A percentile compares a stretch with the other conserved stretches of the same genome.
Conservation (phyloP, 2,329 filamentous ascomycete genomes). For the Penicillium sp. region DNA sequence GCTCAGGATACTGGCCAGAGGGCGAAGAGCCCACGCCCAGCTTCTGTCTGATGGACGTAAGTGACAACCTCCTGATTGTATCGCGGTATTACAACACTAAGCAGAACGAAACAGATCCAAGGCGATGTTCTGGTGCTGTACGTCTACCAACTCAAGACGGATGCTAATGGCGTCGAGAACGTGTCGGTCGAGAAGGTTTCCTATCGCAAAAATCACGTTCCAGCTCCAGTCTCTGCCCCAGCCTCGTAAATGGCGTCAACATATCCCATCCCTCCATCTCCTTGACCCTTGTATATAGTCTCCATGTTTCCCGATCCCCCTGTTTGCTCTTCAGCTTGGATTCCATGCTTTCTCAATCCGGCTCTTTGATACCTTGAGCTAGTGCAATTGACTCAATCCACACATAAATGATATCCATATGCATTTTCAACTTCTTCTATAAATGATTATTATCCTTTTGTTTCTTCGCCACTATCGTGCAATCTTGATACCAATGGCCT, state of each 20-base stretch:
- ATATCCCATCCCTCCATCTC: neutral
- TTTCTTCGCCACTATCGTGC: neutral
- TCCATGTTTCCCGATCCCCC: conserved; percentile 14
- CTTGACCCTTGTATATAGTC: conserved; percentile 32
- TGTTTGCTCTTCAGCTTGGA: conserved; percentile 1
- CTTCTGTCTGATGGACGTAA: conserved; percentile 96
- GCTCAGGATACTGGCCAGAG: conserved; percentile 58
- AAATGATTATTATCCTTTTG: neutral
- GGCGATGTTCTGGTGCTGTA: conserved; percentile 94
- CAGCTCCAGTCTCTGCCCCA: conserved; percentile 52
- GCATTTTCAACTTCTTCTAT: neutral
- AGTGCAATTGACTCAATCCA: conserved; percentile 2
- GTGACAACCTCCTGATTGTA: conserved; percentile 40
- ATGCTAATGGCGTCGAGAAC: conserved; percentile 73
- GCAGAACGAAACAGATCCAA: conserved; percentile 66
- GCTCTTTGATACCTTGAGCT: conserved; percentile 16
- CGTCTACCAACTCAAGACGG: conserved; percentile 82
- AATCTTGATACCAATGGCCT: neutral
- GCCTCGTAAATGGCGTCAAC: conserved; percentile 44
- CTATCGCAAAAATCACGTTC: conserved; percentile 73
- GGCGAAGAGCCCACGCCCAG: conserved; percentile 77
- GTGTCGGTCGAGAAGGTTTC: conserved; percentile 85
- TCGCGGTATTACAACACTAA: neutral
- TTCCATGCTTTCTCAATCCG: conserved; percentile 12
- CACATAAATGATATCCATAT: neutral